Evolutionary conservation across 2,329 filamentous ascomycete species (phyloP).

Genomic region (Cytospora chrysosperma): DNA sequence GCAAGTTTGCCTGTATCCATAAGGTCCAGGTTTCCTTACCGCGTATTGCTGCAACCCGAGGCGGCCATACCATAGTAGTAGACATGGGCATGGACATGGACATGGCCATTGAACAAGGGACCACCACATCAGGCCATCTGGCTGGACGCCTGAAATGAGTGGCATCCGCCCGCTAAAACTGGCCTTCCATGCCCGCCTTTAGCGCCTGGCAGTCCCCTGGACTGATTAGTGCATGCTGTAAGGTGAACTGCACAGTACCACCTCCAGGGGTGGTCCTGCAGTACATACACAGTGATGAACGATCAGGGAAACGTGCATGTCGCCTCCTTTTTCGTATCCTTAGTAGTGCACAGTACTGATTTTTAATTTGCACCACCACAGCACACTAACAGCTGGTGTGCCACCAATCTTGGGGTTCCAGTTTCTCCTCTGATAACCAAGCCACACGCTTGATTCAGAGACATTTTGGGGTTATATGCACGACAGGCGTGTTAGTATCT

Average conservation of each 20-base stretch:
- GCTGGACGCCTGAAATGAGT: neutral
- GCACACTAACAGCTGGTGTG: slow-evolving; percentile 13
- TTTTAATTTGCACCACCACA: neutral
- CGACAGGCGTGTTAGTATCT: neutral
- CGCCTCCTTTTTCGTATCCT: neutral
- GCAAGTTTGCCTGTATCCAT: neutral
- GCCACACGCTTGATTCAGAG: slow-evolving; percentile 11
- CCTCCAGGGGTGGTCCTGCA: neutral
- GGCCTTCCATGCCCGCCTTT: neutral
- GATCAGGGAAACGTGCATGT: neutral
- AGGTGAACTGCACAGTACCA: neutral
- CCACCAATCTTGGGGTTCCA: slow-evolving; percentile 20
- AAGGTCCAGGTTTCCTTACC: neutral
- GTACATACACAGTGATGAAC: neutral
- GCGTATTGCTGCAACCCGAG: neutral
- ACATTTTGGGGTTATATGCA: neutral
- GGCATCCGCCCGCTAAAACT: neutral
- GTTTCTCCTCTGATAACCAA: slow-evolving; percentile 8
- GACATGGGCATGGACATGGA: neutral
- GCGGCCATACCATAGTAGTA: neutral
- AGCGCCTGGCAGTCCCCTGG: neutral
- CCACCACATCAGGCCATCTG: neutral
- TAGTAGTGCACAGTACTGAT: neutral
- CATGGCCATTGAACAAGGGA: neutral
- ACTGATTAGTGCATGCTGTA: neutral